phyloP scores from a whole-genome alignment of 805 yeast species.

The Blastobotrys muscicola region DNA sequence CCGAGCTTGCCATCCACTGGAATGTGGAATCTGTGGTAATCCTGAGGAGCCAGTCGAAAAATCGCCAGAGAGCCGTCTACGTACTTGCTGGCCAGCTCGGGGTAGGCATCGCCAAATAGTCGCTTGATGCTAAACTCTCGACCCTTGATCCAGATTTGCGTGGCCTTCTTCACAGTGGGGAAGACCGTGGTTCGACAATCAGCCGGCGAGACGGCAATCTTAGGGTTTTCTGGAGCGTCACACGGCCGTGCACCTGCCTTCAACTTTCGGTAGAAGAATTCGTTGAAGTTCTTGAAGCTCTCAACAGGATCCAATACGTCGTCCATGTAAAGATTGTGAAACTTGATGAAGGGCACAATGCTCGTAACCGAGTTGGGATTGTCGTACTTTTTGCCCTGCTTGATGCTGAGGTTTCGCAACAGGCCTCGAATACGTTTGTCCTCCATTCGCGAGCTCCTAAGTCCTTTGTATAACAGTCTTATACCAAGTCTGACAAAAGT shows the following conservation, averaged over 20 bases:
- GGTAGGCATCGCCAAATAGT: constrained; percentile 39
- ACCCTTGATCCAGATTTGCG: constrained; percentile 85
- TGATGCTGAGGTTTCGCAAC: constrained; percentile 55
- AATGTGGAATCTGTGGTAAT: constrained; percentile 86
- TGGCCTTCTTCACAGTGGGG: constrained; percentile 48
- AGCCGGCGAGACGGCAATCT: constrained; percentile 65
- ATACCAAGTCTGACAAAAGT: constrained; percentile 83
- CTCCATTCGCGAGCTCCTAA: constrained; percentile 42
- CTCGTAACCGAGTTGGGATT: constrained; percentile 52
- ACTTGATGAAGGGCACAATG: constrained; percentile 69
- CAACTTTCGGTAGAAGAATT: constrained; percentile 75
- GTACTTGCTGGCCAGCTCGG: constrained; percentile 30
- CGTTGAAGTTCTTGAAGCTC: constrained; percentile 65
- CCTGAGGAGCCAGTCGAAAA: constrained; percentile 92
- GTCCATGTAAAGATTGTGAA: constrained; percentile 67
- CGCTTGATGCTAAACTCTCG: constrained; percentile 58
- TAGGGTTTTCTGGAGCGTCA: constrained; percentile 44
- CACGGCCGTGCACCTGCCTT: constrained; percentile 61
- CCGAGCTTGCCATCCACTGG: constrained; percentile 74
- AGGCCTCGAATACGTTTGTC: constrained; percentile 49
- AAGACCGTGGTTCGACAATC: constrained; percentile 80
- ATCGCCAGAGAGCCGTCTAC: constrained; percentile 59
- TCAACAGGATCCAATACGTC: constrained; percentile 51
- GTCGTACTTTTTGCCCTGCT: constrained; percentile 83
- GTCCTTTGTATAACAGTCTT: constrained; percentile 68